phyloP scores from a whole-genome alignment of 2,329 filamentous ascomycete genomes.

The Claviceps purpurea region DNA sequence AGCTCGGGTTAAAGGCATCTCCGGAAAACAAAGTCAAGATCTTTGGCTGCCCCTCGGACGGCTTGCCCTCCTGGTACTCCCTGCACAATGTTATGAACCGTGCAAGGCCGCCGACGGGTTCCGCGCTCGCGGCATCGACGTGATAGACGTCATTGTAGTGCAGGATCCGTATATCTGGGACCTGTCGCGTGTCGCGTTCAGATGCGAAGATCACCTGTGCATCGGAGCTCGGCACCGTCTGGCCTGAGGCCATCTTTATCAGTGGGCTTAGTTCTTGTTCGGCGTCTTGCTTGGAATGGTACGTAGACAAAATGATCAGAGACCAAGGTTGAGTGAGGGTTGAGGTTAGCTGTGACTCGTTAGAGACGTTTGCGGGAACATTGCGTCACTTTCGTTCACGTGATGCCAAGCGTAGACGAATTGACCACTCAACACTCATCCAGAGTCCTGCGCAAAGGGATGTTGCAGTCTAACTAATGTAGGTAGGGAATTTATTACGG shows the following conservation, averaged over 20 bases:
- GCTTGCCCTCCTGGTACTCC: constrained; percentile 52
- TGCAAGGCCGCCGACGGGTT: constrained; percentile 70
- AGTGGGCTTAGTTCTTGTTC: neutral
- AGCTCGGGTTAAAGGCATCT: constrained; percentile 82
- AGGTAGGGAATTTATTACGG: too few relatives aligned
- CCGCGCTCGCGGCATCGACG: constrained; percentile 59
- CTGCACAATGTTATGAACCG: constrained; percentile 70
- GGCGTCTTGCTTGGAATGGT: neutral
- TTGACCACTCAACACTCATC: neutral
- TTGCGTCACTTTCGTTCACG: neutral
- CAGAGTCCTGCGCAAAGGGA: too few relatives aligned
- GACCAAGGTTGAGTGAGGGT: too few relatives aligned
- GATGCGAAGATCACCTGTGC: constrained; percentile 14
- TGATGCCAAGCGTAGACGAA: neutral
- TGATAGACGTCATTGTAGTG: constrained; percentile 96
- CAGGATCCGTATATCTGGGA: constrained; percentile 59
- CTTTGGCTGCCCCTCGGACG: constrained; percentile 48
- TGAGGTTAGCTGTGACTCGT: neutral
- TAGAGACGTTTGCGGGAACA: neutral
- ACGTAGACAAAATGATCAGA: neutral
- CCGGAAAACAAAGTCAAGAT: constrained; percentile 77
- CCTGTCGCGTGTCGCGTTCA: constrained; percentile 17
- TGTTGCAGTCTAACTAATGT: too few relatives aligned
- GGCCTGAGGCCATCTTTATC: neutral
- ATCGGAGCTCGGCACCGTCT: constrained; percentile 12